Percentiles rank a stretch among this genome's conserved stretches.
phyloP scores from a whole-genome alignment of 805 yeast genomes.

The Nakazawaea siamensis region DNA sequence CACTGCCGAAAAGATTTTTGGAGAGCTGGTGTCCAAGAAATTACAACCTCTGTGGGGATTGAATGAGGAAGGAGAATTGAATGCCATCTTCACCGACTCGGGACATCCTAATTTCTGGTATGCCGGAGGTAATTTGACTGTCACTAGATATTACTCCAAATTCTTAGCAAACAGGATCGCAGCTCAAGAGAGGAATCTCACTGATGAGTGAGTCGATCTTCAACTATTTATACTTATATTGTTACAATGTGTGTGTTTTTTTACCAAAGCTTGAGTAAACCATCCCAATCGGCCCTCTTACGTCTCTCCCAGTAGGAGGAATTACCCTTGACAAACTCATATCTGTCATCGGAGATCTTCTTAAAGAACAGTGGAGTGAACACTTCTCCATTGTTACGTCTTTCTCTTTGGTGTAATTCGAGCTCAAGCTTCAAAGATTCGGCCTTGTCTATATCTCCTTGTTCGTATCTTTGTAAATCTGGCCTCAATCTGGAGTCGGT shows the following conservation, averaged over 20 bases:
- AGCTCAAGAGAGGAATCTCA: conserved; percentile 17
- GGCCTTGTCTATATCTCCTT: conserved; percentile 62
- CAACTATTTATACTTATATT: neutral
- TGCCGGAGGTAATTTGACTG: conserved; percentile 33
- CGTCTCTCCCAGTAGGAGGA: conserved; percentile 78
- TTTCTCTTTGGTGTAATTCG: conserved; percentile 74
- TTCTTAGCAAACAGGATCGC: conserved; percentile 31
- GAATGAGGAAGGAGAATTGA: conserved; percentile 35
- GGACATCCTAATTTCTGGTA: conserved; percentile 33
- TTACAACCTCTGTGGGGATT: conserved; percentile 33
- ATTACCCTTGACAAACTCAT: conserved; percentile 42
- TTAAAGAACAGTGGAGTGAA: conserved; percentile 61
- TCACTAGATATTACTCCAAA: conserved; percentile 30
- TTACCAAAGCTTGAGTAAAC: conserved; percentile 48
- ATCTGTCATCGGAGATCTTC: conserved; percentile 24
- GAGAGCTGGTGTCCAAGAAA: conserved; percentile 25
- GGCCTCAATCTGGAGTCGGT: conserved; percentile 90
- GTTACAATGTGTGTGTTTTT: no score
- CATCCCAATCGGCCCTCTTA: conserved; percentile 52
- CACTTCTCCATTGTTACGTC: conserved; percentile 46
- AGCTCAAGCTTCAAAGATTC: conserved; percentile 58
- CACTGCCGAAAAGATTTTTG: conserved; percentile 29
- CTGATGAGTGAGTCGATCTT: neutral
- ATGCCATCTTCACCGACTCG: conserved; percentile 28
- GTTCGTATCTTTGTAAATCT: conserved; percentile 67